These are phyloP conservation scores for Geotrichum carabidarum DNA, from an alignment of 1,139 yeast species.

Conservation along the genomic window DNA sequence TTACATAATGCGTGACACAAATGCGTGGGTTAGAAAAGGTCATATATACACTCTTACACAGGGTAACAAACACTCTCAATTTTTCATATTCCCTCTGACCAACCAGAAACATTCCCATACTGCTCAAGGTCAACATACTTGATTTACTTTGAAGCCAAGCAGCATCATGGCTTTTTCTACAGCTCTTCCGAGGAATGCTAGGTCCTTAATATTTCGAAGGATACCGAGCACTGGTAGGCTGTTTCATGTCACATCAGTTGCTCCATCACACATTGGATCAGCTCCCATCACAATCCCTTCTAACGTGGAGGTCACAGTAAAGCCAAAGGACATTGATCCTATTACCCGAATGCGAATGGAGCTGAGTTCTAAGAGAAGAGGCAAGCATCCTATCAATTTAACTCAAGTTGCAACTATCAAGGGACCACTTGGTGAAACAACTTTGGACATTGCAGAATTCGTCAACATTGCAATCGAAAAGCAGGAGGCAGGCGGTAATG, in stretches of 20 bases:
- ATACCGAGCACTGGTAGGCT: neutral
- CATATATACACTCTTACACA: neutral
- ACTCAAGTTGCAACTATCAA: slow-evolving; percentile 58
- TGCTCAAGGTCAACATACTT: too few species aligned
- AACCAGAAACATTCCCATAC: neutral
- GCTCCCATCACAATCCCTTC: slow-evolving; percentile 54
- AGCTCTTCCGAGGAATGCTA: slow-evolving; percentile 3
- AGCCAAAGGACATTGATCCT: slow-evolving; percentile 43
- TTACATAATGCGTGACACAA: too few species aligned
- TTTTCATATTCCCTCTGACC: neutral
- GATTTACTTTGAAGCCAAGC: neutral
- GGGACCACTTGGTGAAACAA: slow-evolving; percentile 77
- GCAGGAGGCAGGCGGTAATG: slow-evolving; percentile 14
- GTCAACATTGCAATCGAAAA: slow-evolving; percentile 41
- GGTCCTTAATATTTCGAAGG: slow-evolving; percentile 1
- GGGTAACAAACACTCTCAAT: neutral
- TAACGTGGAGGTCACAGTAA: slow-evolving; percentile 44
- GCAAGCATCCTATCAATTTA: slow-evolving; percentile 49
- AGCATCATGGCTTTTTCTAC: slow-evolving; percentile 7
- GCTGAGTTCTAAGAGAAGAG: slow-evolving; percentile 46
- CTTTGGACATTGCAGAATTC: slow-evolving; percentile 67
- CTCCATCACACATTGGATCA: slow-evolving; percentile 53
- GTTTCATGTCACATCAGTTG: slow-evolving; percentile 8
- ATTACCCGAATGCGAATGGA: slow-evolving; percentile 41
- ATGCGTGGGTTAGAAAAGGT: too few species aligned